Conservation (phyloP, 352 stramenopile species). For the Globisporangium orthogonon region DNA sequence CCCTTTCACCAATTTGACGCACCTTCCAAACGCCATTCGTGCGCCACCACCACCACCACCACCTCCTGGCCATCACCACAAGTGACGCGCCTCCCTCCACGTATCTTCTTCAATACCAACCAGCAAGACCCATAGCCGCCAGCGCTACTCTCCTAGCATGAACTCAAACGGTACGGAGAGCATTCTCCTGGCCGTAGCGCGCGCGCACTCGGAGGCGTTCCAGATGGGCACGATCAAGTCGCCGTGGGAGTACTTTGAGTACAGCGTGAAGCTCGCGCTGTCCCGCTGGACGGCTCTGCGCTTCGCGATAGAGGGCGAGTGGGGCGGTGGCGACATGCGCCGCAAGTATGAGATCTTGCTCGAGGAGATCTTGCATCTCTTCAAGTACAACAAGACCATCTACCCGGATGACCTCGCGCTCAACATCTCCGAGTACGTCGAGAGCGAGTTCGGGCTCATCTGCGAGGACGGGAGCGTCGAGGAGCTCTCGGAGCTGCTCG, state of each 20-base stretch:
- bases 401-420: slow-evolving; percentile 59
- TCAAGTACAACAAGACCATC: slow-evolving; percentile 77
- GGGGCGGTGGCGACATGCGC: slow-evolving; percentile 70
- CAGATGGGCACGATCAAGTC: slow-evolving; percentile 49
- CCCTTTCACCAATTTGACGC: neutral
- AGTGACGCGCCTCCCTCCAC: too few species aligned
- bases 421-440: slow-evolving; percentile 68
- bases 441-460: slow-evolving; percentile 68
- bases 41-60: neutral
- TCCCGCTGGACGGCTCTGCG: slow-evolving; percentile 77
- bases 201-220: slow-evolving; percentile 48
- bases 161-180: slow-evolving; percentile 29
- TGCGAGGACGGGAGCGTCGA: slow-evolving; percentile 78
- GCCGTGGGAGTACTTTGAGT: slow-evolving; percentile 82
- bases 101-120: too few species aligned
- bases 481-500: slow-evolving; percentile 60
- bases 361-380: slow-evolving; percentile 70
- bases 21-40: neutral
- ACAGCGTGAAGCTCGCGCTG: slow-evolving; percentile 70
- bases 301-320: slow-evolving; percentile 81
- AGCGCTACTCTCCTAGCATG: slow-evolving; percentile 13
- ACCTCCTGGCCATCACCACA: too few species aligned
- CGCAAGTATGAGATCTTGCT: slow-evolving; percentile 81
- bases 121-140: too few species aligned
- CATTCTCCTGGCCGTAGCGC: slow-evolving; percentile 48